These are phyloP conservation scores for Dimocarpus longan DNA, from an alignment of 345 rosid genomes.

Conservation along the genomic window DNA sequence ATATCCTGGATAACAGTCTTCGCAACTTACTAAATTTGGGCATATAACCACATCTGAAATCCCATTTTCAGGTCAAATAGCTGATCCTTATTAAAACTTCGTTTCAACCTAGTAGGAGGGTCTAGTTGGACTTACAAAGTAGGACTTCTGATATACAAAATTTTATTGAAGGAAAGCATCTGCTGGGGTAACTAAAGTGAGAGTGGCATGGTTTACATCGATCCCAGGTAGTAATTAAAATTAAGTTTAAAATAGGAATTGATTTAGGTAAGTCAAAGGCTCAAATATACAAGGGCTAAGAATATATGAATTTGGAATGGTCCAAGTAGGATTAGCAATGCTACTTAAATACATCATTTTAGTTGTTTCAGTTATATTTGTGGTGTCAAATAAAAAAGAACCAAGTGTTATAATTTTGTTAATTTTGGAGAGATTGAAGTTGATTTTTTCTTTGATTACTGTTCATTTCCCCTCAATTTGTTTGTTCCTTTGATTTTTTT, in stretches of 20 bases:
- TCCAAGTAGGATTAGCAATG: too few relatives aligned
- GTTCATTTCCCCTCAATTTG: neutral
- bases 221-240: neutral
- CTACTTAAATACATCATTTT: too few relatives aligned
- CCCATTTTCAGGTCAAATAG: neutral
- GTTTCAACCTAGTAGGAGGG: neutral
- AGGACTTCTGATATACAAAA: neutral
- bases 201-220: neutral
- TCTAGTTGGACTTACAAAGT: neutral
- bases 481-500: neutral
- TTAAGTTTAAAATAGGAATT: too few relatives aligned
- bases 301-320: neutral
- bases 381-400: too few relatives aligned
- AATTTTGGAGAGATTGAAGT: too few relatives aligned
- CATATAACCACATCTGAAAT: neutral
- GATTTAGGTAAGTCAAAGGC: neutral
- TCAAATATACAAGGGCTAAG: neutral
- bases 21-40: slow-evolving; percentile 3
- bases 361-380: too few relatives aligned
- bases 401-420: too few relatives aligned
- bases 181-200: neutral
- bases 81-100: neutral
- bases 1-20: neutral
- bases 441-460: too few relatives aligned
- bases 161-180: neutral